Conservation (phyloP, 192 early-diverging fungal species). For the Podila minutissima region DNA sequence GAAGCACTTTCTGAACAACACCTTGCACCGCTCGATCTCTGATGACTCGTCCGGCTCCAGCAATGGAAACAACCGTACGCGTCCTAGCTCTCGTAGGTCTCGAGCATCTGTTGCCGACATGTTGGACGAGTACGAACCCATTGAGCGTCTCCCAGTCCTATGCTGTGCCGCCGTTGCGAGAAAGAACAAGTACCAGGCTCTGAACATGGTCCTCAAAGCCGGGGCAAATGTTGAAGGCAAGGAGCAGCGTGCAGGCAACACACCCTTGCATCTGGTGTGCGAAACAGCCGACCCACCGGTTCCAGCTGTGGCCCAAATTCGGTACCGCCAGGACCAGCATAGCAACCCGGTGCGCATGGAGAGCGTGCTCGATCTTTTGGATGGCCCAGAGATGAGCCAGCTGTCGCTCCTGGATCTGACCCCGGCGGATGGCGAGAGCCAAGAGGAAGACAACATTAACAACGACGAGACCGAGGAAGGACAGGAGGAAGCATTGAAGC, state of each 20-base stretch:
- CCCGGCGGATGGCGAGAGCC: neutral
- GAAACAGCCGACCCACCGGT: conserved; percentile 34
- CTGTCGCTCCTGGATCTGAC: conserved; percentile 14
- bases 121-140: conserved; percentile 30
- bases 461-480: conserved; percentile 19
- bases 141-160: conserved; percentile 35
- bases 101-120: neutral
- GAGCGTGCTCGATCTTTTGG: neutral
- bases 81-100: neutral
- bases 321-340: conserved; percentile 11
- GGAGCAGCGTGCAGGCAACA: conserved; percentile 40
- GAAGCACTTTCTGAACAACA: conserved; percentile 24
- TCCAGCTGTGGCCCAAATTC: neutral
- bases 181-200: conserved; percentile 45
- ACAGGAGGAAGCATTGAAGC: conserved; percentile 22
- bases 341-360: neutral
- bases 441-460: conserved; percentile 14
- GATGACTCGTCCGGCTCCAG: neutral
- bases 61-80: neutral
- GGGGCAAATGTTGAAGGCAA: conserved; percentile 42
- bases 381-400: conserved; percentile 17
- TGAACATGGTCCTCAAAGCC: conserved; percentile 40
- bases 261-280: conserved; percentile 35
- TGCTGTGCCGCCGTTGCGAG: conserved; percentile 45
- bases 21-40: conserved; percentile 7